These are phyloP conservation scores for Agaricus bisporus DNA, from an alignment of 768 basidiomycete genomes.

Conservation along the genomic window DNA sequence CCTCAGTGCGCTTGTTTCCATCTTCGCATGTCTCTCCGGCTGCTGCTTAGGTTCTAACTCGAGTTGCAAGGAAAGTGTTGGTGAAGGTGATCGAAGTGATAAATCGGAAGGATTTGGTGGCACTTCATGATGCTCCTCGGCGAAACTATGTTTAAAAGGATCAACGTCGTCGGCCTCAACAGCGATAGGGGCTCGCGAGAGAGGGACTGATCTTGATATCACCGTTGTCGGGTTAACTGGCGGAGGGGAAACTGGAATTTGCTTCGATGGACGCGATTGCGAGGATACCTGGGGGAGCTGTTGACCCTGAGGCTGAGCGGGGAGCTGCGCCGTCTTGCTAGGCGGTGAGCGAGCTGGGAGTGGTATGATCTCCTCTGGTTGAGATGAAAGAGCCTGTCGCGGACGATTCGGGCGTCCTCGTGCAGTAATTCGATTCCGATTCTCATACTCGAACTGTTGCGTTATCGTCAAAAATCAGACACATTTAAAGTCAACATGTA, in stretches of 20 bases:
- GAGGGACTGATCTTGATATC: not conserved
- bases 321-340: slow-evolving; percentile 8
- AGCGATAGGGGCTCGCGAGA: slow-evolving; percentile 9
- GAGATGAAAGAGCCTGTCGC: slow-evolving; percentile 4
- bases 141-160: slow-evolving; percentile 33
- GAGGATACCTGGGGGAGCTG: slow-evolving; percentile 3
- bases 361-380: slow-evolving; percentile 12
- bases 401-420: slow-evolving; percentile 6
- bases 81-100: slow-evolving; percentile 10
- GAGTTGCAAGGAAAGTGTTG: slow-evolving; percentile 9
- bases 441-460: slow-evolving; percentile 28
- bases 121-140: slow-evolving; percentile 4
- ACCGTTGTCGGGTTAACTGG: not conserved
- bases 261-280: not conserved
- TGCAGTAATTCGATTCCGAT: not conserved
- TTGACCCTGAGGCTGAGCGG: slow-evolving; percentile 9
- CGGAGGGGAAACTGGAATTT: not conserved
- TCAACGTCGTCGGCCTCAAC: slow-evolving; percentile 32
- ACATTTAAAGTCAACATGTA: not conserved
- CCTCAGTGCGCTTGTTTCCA: slow-evolving; percentile 30
- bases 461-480: not conserved
- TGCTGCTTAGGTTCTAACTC: slow-evolving; percentile 1
- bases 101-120: not conserved
- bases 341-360: slow-evolving; percentile 12
- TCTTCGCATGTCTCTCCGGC: slow-evolving; percentile 14